Evolutionary conservation across 495 filamentous ascomycete species (phyloP), one percentile per base, ranked within the genome.

Genomic region (Aspergillus egyptiacus): DNA sequence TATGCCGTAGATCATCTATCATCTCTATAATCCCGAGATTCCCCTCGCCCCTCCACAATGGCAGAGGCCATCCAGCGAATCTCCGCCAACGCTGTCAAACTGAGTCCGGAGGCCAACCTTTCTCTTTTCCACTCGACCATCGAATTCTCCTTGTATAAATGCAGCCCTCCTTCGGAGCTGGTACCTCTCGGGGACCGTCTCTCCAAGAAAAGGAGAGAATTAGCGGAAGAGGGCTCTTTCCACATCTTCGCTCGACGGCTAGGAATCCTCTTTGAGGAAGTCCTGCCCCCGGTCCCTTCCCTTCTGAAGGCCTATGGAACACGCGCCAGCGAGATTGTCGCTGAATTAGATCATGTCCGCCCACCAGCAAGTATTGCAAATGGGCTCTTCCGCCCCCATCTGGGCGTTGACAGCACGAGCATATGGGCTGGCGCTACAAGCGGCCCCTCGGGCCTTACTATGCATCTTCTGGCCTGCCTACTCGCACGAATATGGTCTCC

Each of bases 401-500:
- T 53, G 7, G 50, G 50, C 3, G 27, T 43, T 14, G 43, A 53
- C 27, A 30, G 32, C 14, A 53, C 50, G 1, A 40, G 35, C 3
- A 53, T 53, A 1, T 53, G 50, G 50, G 50, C 50, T 3, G 34
- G 31, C 6, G 50, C 50, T 4, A 53, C 35, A 5, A 46, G 31
- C 37, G 50, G 50, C 5, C 17, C n/a, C 0, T 20, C 30, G 0
- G 50, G 27, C 6, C 35, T 53, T 3, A 25, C 20, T 10, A 42
- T 53, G 36, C 50, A 53, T 20, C 28, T 53, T 9, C 13, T 53
- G 24, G 43, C 50, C 7, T 53, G 50, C 9, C 47, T 53, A 36
- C 28, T 53, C 19, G 50, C 50, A 6, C 50, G 50, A 2, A 47
- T 53, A 14, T 53, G 35, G 42, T 28, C 33, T 9, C 28, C 50